These are phyloP conservation scores for Aechmea fasciata DNA, from an alignment of 176 grass and related monocot genomes.

Conservation along the genomic window DNA sequence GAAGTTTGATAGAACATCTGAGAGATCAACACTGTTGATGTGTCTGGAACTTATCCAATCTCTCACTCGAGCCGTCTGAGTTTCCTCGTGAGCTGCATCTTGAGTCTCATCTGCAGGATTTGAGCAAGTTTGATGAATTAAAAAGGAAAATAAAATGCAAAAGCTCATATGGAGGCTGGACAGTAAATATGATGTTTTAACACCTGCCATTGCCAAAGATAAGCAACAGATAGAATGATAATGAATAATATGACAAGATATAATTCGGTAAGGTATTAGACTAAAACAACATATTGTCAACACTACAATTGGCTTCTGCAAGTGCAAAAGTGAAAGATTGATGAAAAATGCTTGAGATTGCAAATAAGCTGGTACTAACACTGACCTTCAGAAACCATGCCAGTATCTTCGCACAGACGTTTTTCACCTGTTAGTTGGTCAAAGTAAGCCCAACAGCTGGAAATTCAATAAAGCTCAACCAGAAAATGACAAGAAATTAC, in stretches of 20 bases:
- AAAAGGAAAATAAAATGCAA: background rate
- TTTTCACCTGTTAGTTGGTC: slow-evolving; percentile 37
- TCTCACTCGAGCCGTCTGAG: slow-evolving; percentile 48
- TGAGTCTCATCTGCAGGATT: slow-evolving; percentile 70
- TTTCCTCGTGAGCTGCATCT: slow-evolving; percentile 77
- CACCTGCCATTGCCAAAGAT: too few relatives aligned
- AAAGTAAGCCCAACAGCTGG: slow-evolving; percentile 22
- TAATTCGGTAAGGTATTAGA: too few relatives aligned
- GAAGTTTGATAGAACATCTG: slow-evolving; percentile 74
- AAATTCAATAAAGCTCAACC: background rate
- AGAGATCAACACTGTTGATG: slow-evolving; percentile 34
- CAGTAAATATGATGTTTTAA: background rate
- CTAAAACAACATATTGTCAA: too few relatives aligned
- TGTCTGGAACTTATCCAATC: slow-evolving; percentile 67
- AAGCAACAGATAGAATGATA: too few relatives aligned
- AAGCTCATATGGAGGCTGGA: background rate
- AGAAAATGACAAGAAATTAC: slow-evolving; percentile 31
- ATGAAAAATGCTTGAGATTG: background rate
- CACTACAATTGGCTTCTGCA: background rate
- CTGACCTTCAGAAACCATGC: slow-evolving; percentile 72
- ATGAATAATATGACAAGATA: too few relatives aligned
- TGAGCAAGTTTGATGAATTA: background rate
- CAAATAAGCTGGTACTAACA: slow-evolving; percentile 6
- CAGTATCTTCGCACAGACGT: slow-evolving; percentile 33
- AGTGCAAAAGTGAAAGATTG: background rate